Percentiles rank a stretch among this genome's conserved stretches.
Evolutionary conservation across 2,329 filamentous ascomycete genomes (phyloP).

Genomic region (Esteya vermicola): DNA sequence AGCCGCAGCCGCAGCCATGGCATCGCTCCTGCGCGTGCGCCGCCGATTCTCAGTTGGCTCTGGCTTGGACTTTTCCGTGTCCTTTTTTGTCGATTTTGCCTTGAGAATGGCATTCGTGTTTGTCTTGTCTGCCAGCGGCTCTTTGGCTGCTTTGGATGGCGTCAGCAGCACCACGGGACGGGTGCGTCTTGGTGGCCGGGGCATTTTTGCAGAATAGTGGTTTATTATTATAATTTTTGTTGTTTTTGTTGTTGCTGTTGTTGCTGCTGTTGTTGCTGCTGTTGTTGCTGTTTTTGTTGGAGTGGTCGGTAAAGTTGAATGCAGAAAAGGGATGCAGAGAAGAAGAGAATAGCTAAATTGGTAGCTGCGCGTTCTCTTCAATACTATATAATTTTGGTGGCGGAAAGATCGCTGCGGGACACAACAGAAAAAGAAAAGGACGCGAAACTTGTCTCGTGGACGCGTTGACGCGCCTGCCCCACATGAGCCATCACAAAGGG

Average conservation of each 20-base stretch:
- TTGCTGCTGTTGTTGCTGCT: background rate
- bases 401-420: slow-evolving; percentile 2
- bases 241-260: background rate
- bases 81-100: slow-evolving; percentile 7
- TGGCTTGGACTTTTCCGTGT: slow-evolving; percentile 11
- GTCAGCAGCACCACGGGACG: slow-evolving; percentile 1
- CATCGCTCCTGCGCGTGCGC: slow-evolving; percentile 15
- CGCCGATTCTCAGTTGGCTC: background rate
- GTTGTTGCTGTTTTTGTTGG: no score
- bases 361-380: no score
- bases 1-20: no score
- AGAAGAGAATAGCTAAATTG: no score
- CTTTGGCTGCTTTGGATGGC: background rate
- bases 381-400: no score
- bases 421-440: background rate
- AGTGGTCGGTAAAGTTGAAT: no score
- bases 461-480: background rate
- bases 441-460: background rate
- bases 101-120: no score
- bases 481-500: background rate
- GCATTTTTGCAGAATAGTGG: slow-evolving; percentile 8
- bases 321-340: background rate
- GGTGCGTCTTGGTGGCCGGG: slow-evolving; percentile 11
- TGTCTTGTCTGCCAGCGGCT: slow-evolving; percentile 1
- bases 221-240: background rate